Conservation (phyloP, 306 rosid genomes). For the Trichosanthes truncata region DNA sequence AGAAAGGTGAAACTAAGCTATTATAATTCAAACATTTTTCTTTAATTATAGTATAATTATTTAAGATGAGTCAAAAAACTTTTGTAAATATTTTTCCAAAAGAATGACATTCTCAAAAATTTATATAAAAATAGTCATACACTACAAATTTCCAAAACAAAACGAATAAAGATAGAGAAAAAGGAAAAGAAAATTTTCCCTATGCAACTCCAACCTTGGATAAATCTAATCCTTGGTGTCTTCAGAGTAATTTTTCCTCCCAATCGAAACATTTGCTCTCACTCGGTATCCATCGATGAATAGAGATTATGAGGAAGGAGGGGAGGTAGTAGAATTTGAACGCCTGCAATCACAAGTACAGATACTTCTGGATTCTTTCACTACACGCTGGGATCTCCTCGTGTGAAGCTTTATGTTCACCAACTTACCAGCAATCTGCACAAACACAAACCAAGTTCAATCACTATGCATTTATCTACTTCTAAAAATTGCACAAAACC, state of each 20-base stretch:
- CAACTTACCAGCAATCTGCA: conserved; percentile 85
- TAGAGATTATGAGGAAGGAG: neutral
- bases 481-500: neutral
- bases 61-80: neutral
- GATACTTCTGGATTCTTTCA: conserved; percentile 65
- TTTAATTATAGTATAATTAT: neutral
- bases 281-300: neutral
- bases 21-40: neutral
- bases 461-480: neutral
- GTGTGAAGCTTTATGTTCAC: conserved; percentile 74
- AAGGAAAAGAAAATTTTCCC: neutral
- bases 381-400: conserved; percentile 78
- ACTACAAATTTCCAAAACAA: neutral
- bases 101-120: neutral
- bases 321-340: conserved; percentile 27
- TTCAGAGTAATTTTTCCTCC: neutral
- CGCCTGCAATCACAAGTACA: conserved; percentile 74
- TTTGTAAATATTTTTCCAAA: neutral
- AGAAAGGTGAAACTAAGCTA: no score
- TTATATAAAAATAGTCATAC: neutral
- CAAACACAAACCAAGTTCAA: neutral
- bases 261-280: neutral
- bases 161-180: neutral
- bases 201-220: neutral
- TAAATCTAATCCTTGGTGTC: neutral